phyloP scores from a whole-genome alignment of 1,284 basidiomycete genomes.

The Trametes hirsuta region DNA sequence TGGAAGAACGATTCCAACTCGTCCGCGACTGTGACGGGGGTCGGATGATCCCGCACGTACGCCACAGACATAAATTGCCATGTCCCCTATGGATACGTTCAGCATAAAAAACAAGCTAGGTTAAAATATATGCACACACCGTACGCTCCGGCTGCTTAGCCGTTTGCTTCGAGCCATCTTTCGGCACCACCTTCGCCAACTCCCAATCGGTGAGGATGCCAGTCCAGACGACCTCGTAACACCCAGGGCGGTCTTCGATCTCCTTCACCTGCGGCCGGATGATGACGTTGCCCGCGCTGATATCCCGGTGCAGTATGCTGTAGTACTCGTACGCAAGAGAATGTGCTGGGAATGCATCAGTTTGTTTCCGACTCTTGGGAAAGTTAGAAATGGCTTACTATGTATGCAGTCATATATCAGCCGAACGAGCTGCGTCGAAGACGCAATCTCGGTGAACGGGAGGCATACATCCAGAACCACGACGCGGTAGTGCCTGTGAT shows the following conservation, averaged over 20 bases:
- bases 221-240: neutral
- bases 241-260: neutral
- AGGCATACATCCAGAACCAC: neutral
- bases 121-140: no score
- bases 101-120: no score
- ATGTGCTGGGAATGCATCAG: neutral
- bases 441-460: no score
- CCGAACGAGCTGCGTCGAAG: no score
- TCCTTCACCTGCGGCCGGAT: neutral
- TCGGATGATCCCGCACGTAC: no score
- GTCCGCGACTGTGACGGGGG: no score
- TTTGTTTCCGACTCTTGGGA: no score
- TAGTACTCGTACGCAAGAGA: neutral
- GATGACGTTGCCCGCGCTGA: slow-evolving; percentile 7
- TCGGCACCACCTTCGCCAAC: slow-evolving; percentile 1
- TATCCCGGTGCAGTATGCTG: slow-evolving; percentile 3
- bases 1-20: no score
- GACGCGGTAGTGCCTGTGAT: slow-evolving; percentile 9
- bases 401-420: neutral
- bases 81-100: no score
- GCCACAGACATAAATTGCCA: no score
- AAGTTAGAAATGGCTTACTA: neutral
- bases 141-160: no score
- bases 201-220: slow-evolving; percentile 14
- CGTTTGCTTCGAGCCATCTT: neutral